A percentile compares a stretch with the other conserved stretches of the same genome.
Evolutionary conservation across 2,329 filamentous ascomycete species (phyloP).

Genomic region (Talaromyces pinophilus): DNA sequence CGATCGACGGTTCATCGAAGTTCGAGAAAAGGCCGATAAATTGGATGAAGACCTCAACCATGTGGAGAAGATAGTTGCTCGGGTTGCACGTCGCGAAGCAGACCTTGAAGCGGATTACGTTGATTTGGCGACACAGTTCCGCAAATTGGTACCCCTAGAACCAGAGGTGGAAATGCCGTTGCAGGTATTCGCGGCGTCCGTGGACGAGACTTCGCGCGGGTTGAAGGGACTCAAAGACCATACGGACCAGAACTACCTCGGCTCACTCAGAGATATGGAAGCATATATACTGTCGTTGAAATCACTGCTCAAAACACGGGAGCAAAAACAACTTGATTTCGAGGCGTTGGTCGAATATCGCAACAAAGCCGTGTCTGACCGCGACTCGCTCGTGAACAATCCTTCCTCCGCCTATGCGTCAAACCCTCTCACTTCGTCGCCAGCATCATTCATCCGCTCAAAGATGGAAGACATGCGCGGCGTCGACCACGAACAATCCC

Average conservation of each 20-base stretch:
- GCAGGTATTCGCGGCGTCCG: slow-evolving; percentile 80
- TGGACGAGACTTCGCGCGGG: slow-evolving; percentile 79
- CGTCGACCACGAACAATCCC: slow-evolving; percentile 90
- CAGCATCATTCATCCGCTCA: slow-evolving; percentile 81
- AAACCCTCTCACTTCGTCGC: slow-evolving; percentile 60
- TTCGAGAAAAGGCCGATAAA: slow-evolving; percentile 88
- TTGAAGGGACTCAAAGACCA: slow-evolving; percentile 81
- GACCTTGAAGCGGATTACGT: slow-evolving; percentile 86
- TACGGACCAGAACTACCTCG: slow-evolving; percentile 94
- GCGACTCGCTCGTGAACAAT: slow-evolving; percentile 73
- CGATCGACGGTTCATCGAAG: slow-evolving; percentile 91
- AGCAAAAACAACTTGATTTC: slow-evolving; percentile 97
- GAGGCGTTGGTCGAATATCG: slow-evolving; percentile 96
- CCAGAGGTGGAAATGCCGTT: slow-evolving; percentile 80
- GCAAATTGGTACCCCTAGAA: slow-evolving; percentile 86
- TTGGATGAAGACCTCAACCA: slow-evolving; percentile 89
- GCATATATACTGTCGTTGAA: slow-evolving; percentile 88
- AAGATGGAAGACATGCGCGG: slow-evolving; percentile 97
- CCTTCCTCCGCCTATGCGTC: slow-evolving; percentile 60
- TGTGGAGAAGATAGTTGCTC: slow-evolving; percentile 92
- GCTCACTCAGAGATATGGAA: slow-evolving; percentile 91
- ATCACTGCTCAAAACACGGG: slow-evolving; percentile 82
- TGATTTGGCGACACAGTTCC: slow-evolving; percentile 91
- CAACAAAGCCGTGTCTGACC: slow-evolving; percentile 82
- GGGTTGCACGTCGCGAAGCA: slow-evolving; percentile 81